These are phyloP conservation scores for Vitis cinerea DNA, from an alignment of 164 flowering plant genomes.

Conservation along the genomic window DNA sequence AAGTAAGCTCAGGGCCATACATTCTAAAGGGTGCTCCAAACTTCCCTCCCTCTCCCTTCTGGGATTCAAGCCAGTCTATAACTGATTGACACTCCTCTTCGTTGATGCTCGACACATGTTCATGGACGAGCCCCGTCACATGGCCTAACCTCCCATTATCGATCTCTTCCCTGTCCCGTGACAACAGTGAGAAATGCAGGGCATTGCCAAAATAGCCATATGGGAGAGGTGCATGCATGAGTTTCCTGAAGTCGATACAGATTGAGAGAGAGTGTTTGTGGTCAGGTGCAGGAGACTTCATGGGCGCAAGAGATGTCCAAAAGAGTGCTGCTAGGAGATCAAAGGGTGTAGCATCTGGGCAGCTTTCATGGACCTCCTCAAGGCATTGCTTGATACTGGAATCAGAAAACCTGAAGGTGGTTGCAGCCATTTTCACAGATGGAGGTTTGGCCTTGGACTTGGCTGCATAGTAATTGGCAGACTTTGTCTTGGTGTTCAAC, in stretches of 20 bases:
- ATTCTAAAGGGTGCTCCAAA: conserved; percentile 38
- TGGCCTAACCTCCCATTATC: conserved; percentile 17
- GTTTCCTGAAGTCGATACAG: conserved; percentile 54
- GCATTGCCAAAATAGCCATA: conserved; percentile 72
- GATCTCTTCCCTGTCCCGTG: conserved; percentile 15
- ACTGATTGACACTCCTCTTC: conserved; percentile 53
- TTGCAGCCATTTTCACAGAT: conserved; percentile 42
- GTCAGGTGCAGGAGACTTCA: conserved; percentile 13
- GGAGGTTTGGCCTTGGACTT: conserved; percentile 21
- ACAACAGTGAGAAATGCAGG: conserved; percentile 47
- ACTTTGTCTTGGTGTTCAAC: conserved; percentile 24
- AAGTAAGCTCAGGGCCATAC: conserved; percentile 73
- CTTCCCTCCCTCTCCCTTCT: conserved; percentile 38
- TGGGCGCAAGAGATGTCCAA: conserved; percentile 40
- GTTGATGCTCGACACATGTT: conserved; percentile 21
- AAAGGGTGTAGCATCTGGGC: conserved; percentile 67
- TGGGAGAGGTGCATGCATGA: conserved; percentile 42
- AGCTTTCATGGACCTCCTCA: conserved; percentile 32
- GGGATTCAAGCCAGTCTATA: conserved; percentile 46
- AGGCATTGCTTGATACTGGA: conserved; percentile 39
- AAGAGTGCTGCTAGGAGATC: conserved; percentile 67
- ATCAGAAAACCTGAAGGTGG: conserved; percentile 63
- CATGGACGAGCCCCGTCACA: conserved; percentile 30
- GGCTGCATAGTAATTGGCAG: conserved; percentile 30
- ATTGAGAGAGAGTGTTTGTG: conserved; percentile 36